phyloP scores from a whole-genome alignment of 805 yeast genomes.

The Sporopachydermia quercuum region DNA sequence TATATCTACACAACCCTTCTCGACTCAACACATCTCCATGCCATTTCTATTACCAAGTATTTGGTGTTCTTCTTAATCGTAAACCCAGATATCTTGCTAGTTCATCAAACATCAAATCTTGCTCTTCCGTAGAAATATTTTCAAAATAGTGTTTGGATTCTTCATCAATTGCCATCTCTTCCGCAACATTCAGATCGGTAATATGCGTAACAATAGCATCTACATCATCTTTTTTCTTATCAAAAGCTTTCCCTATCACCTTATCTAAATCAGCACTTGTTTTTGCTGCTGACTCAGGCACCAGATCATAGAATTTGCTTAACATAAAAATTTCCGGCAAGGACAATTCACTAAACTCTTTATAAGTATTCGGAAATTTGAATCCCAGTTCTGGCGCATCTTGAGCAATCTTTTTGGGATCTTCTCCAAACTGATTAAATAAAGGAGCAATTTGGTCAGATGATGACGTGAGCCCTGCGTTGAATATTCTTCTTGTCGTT shows the following conservation, averaged over 20 bases:
- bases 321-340: conserved; percentile 35
- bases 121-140: conserved; percentile 29
- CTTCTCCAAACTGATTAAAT: conserved; percentile 67
- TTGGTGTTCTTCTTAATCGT: conserved; percentile 33
- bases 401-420: conserved; percentile 26
- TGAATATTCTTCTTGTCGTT: conserved; percentile 53
- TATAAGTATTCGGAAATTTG: conserved; percentile 43
- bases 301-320: conserved; percentile 60
- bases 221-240: conserved; percentile 24
- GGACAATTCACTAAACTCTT: conserved; percentile 32
- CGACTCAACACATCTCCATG: too few relatives aligned
- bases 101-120: conserved; percentile 41
- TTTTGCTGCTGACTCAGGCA: conserved; percentile 41
- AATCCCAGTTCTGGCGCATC: conserved; percentile 5
- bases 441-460: conserved; percentile 46
- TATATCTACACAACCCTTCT: too few relatives aligned
- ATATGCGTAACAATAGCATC: conserved; percentile 19
- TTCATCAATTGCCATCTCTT: conserved; percentile 5
- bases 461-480: conserved; percentile 31
- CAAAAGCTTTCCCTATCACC: conserved; percentile 23
- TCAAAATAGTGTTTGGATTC: conserved; percentile 13
- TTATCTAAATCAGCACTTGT: conserved; percentile 38
- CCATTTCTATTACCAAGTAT: conserved; percentile 41
- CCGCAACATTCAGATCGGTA: conserved; percentile 9
- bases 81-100: conserved; percentile 60